phyloP scores from a whole-genome alignment of 2,329 filamentous ascomycete genomes.

The Catunica adiposa region DNA sequence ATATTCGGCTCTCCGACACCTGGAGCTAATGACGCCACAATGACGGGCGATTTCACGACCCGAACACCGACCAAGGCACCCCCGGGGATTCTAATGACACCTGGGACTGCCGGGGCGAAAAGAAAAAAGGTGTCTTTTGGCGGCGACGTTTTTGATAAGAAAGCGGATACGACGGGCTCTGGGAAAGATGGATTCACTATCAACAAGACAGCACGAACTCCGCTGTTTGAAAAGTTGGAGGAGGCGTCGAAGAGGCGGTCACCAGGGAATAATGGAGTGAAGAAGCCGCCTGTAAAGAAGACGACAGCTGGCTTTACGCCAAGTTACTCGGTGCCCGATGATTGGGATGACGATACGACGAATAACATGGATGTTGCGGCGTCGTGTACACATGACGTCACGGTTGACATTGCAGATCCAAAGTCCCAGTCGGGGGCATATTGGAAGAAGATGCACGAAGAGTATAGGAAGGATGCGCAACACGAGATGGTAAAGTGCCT shows the following conservation, averaged over 20 bases:
- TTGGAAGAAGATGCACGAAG: slow-evolving; percentile 65
- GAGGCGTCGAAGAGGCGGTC: slow-evolving; percentile 22
- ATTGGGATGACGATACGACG: slow-evolving; percentile 35
- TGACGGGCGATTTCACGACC: slow-evolving; percentile 15
- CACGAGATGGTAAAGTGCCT: slow-evolving; percentile 62
- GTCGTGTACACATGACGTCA: slow-evolving; percentile 41
- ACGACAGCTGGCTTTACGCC: slow-evolving; percentile 14
- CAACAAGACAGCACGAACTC: slow-evolving; percentile 19
- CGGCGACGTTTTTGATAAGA: slow-evolving; percentile 34
- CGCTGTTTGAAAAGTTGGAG: slow-evolving; percentile 31
- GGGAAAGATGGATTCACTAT: slow-evolving; percentile 18
- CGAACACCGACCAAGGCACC: slow-evolving; percentile 32
- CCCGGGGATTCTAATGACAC: slow-evolving; percentile 45
- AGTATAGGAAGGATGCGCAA: slow-evolving; percentile 55
- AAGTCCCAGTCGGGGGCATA: slow-evolving; percentile 60
- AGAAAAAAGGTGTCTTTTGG: slow-evolving; percentile 52
- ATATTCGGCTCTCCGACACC: slow-evolving; percentile 43
- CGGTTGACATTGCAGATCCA: slow-evolving; percentile 55
- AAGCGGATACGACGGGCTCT: slow-evolving; percentile 22
- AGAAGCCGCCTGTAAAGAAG: neutral
- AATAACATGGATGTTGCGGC: slow-evolving; percentile 21
- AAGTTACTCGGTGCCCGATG: slow-evolving; percentile 16
- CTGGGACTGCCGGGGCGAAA: slow-evolving; percentile 42
- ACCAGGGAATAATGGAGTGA: neutral
- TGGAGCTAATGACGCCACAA: slow-evolving; percentile 22